Evolutionary conservation across 2,329 filamentous ascomycete species (phyloP).

Genomic region (Colletotrichum musae): DNA sequence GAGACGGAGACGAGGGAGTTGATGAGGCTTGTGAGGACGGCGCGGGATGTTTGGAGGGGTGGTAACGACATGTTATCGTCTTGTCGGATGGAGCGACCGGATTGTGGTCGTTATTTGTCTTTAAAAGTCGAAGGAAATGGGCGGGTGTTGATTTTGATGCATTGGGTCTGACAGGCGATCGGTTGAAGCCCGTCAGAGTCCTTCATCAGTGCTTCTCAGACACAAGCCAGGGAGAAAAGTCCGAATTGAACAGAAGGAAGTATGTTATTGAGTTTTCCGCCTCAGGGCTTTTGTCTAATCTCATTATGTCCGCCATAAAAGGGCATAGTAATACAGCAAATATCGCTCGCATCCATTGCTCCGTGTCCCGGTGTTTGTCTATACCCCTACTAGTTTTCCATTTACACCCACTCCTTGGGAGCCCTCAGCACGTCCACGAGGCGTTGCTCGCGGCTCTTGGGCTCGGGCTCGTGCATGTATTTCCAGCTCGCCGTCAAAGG

Average conservation of each 20-base stretch:
- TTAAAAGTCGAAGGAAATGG: no score
- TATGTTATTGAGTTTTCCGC: constrained; percentile 34
- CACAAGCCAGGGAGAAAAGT: background rate
- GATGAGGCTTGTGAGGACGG: constrained; percentile 66
- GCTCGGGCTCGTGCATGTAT: constrained; percentile 92
- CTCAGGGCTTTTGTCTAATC: constrained; percentile 41
- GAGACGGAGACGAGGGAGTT: constrained; percentile 53
- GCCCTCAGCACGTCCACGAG: constrained; percentile 80
- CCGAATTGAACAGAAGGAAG: constrained; percentile 18
- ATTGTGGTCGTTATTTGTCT: background rate
- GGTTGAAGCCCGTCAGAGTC: no score
- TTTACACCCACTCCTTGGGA: constrained; percentile 77
- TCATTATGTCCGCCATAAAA: constrained; percentile 37
- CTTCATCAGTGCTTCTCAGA: no score
- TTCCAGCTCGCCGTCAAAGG: constrained; percentile 94
- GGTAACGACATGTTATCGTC: constrained; percentile 4
- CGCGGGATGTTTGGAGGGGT: constrained; percentile 52
- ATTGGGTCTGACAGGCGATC: no score
- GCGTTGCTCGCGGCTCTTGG: constrained; percentile 82
- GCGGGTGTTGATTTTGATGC: no score
- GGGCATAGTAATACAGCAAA: constrained; percentile 34
- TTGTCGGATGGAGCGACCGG: background rate
- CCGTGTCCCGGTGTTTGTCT: constrained; percentile 19
- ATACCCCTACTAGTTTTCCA: background rate
- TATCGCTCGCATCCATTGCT: constrained; percentile 25